A percentile compares a stretch with the other conserved stretches of the same genome.
These are phyloP conservation scores for Tulasnella sp. DNA, from an alignment of 768 basidiomycete genomes.

Conservation along the genomic window DNA sequence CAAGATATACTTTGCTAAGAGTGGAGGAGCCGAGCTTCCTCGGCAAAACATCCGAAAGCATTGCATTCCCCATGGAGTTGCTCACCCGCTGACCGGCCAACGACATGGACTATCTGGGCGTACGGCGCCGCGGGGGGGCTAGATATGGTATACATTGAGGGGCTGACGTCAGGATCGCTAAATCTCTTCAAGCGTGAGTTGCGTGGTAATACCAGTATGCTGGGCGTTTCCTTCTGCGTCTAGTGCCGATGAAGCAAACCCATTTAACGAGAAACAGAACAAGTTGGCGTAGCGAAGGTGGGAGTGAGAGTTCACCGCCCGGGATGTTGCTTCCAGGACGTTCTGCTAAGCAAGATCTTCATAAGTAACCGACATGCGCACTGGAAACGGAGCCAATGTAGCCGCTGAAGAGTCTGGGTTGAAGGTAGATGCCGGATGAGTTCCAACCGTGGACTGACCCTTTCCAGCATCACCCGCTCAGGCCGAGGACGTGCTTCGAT, in stretches of 20 bases:
- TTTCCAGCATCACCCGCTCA: too few species aligned
- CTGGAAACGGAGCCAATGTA: too few species aligned
- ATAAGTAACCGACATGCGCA: too few species aligned
- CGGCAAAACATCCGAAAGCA: neutral
- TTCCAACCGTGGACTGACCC: too few species aligned
- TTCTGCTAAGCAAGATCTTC: too few species aligned
- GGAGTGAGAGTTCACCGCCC: neutral
- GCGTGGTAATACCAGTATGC: neutral
- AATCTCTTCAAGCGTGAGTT: neutral
- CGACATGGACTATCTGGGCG: neutral
- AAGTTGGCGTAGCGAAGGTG: neutral
- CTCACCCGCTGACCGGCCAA: neutral
- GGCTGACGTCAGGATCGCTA: neutral
- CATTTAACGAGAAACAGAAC: too few species aligned
- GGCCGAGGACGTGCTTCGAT: too few species aligned
- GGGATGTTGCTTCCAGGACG: too few species aligned
- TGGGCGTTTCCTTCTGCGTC: neutral
- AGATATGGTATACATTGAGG: neutral
- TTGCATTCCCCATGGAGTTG: slow-evolving; percentile 3
- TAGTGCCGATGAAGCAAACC: neutral
- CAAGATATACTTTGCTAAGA: neutral
- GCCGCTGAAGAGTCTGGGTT: too few species aligned
- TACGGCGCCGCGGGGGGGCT: neutral
- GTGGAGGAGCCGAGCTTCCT: slow-evolving; percentile 1
- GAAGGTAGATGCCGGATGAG: too few species aligned